Evolutionary conservation across 805 yeast species (phyloP).

Genomic region (Teunomyces panamensis): DNA sequence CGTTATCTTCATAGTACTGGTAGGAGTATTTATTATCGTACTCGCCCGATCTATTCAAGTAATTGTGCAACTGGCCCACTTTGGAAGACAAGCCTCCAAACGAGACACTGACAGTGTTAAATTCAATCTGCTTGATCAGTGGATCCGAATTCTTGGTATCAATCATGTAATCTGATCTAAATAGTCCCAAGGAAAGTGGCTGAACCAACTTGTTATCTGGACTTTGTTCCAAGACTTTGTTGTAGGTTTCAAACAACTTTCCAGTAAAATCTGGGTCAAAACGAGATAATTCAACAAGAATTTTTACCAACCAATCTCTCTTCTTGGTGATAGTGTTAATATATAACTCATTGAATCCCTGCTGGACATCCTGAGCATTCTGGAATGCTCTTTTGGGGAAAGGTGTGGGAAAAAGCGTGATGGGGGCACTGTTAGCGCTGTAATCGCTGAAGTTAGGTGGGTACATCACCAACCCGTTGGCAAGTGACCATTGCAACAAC

Average conservation of each 20-base stretch:
- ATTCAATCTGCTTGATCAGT: slow-evolving; percentile 86
- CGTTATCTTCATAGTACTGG: slow-evolving; percentile 44
- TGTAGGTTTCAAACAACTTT: slow-evolving; percentile 60
- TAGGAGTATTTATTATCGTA: slow-evolving; percentile 45
- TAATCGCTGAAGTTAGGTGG: slow-evolving; percentile 52
- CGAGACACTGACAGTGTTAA: slow-evolving; percentile 93
- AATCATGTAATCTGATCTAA: slow-evolving; percentile 84
- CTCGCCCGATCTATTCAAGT: slow-evolving; percentile 56
- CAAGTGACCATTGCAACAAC: slow-evolving; percentile 70
- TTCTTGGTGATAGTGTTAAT: slow-evolving; percentile 56
- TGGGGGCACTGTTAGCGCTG: slow-evolving; percentile 70
- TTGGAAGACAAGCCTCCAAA: slow-evolving; percentile 87
- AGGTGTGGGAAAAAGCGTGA: slow-evolving; percentile 89
- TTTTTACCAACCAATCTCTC: slow-evolving; percentile 58
- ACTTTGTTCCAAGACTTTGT: slow-evolving; percentile 45
- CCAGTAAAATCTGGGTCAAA: slow-evolving; percentile 82
- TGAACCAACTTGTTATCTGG: slow-evolving; percentile 45
- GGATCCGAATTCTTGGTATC: slow-evolving; percentile 32
- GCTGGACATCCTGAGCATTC: slow-evolving; percentile 64
- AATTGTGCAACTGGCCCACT: slow-evolving; percentile 73
- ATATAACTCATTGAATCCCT: slow-evolving; percentile 69
- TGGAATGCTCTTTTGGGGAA: slow-evolving; percentile 67
- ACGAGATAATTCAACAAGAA: slow-evolving; percentile 51
- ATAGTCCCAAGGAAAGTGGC: slow-evolving; percentile 73
- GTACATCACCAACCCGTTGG: slow-evolving; percentile 81